Evolutionary conservation across 768 basidiomycete genomes (phyloP), one percentile per base, ranked within the genome.

Genomic region (Steccherinum ochraceum): DNA sequence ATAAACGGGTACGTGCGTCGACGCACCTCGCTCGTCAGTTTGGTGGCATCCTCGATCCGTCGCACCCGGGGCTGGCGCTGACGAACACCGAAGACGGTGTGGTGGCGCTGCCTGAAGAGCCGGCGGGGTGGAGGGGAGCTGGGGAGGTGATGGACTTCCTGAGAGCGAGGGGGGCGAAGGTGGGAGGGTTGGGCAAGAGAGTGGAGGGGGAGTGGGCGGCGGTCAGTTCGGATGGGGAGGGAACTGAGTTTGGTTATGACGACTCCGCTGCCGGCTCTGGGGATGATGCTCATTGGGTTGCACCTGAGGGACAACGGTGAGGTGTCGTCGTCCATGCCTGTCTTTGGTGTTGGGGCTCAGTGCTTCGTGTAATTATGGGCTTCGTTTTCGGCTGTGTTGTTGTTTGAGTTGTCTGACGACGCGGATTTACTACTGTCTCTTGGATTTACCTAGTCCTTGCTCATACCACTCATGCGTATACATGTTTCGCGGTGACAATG

Each of bases 131-230:
- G 72, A 73, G 92, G 55, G 69, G 69, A 60, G 86, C 81, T 39
- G 68, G 68, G 39, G 93, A 95, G 67, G 84, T 94, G 0, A 69
- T 92, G 13, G 61, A 65, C 40, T 94, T 86, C 64, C 67, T 95
- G 68, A 76, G 76, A 63, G 67, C 67, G 49, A 72, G 78, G 54
- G 93, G 93, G 0, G 93, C 89, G 42, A 84, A 79, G 66, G 77
- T 93, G 58, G 72, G 73, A 21, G 65, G 71, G 23, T 72, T 79
- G 43, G 68, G 70, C 43, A 61, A 72, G 51, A 70, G 71, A 51
- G 70, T 73, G 1, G 68, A 75, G 52, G 83, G 73, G n/a, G 84
- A 83, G 27, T 93, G 91, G 91, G 86, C 80, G 27, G 80, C 74
- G 26, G 65, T 79, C 58, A 79, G 76, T 53, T 86, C 83, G 57